A percentile compares a stretch with the other conserved stretches of the same genome.
These are phyloP conservation scores for Phytophthora pseudosyringae DNA, from an alignment of 352 stramenopile genomes.

Conservation along the genomic window DNA sequence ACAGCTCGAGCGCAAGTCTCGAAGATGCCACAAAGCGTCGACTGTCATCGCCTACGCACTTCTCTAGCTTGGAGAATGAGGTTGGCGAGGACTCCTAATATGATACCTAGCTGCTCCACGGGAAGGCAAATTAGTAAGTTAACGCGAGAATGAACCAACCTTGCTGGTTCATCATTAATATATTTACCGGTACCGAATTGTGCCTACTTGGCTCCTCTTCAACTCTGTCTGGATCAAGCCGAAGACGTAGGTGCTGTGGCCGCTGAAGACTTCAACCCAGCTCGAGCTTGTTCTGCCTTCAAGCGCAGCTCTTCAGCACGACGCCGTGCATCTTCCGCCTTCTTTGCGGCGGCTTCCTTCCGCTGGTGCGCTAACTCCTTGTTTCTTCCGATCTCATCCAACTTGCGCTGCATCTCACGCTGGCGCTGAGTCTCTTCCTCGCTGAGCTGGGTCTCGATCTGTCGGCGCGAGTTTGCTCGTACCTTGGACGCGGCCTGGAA, in stretches of 20 bases:
- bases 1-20: conserved; percentile 69
- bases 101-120: neutral
- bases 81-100: neutral
- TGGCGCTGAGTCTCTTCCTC: conserved; percentile 67
- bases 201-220: conserved; percentile 6
- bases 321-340: conserved; percentile 57
- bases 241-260: conserved; percentile 24
- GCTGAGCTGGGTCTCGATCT: conserved; percentile 71
- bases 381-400: conserved; percentile 59
- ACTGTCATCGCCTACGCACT: conserved; percentile 24
- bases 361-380: conserved; percentile 49
- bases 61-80: conserved; percentile 28
- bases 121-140: conserved; percentile 28
- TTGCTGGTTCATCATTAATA: conserved; percentile 28
- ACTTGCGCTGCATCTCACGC: conserved; percentile 42
- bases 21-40: conserved; percentile 44
- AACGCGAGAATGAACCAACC: conserved; percentile 9
- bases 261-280: conserved; percentile 29
- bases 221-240: conserved; percentile 10
- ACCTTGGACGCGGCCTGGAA: conserved; percentile 74
- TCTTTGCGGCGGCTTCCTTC: conserved; percentile 56
- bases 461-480: conserved; percentile 62
- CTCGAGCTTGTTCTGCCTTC: conserved; percentile 59
- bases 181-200: conserved; percentile 24
- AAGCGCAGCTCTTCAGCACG: conserved; percentile 62